phyloP scores from a whole-genome alignment of 2,329 filamentous ascomycete genomes.

The Tolypocladium cylindrosporum region DNA sequence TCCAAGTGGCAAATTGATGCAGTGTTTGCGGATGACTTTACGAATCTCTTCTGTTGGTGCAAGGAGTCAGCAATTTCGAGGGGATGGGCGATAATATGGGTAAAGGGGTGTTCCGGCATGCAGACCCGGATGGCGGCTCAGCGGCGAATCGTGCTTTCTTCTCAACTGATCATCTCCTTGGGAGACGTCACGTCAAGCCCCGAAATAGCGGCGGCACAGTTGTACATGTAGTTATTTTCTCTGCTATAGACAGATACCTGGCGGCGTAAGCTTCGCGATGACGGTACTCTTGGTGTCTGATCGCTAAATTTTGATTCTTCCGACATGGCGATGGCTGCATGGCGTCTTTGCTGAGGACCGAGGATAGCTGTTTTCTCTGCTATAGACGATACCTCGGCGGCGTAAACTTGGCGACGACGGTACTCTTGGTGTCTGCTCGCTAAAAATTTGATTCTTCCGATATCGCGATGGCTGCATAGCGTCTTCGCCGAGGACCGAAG shows the following conservation, averaged over 20 bases:
- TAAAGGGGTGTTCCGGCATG: not conserved
- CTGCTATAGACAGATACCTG: not conserved
- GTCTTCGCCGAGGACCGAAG: not conserved
- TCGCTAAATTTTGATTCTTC: not conserved
- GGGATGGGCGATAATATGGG: not conserved
- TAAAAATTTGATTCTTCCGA: not conserved
- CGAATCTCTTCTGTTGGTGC: conserved; percentile 11
- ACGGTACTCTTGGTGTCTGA: not conserved
- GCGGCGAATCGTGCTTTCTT: not conserved
- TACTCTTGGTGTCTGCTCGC: not conserved
- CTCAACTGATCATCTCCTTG: not conserved
- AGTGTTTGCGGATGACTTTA: conserved; percentile 11
- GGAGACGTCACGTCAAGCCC: not conserved
- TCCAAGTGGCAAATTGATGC: conserved; percentile 5
- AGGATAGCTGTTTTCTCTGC: not conserved
- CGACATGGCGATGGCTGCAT: not conserved
- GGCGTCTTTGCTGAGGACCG: not conserved
- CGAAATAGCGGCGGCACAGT: not conserved
- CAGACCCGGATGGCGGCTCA: not conserved
- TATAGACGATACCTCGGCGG: not conserved
- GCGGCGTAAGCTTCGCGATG: not conserved
- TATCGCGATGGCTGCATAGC: not conserved
- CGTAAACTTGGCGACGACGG: not conserved
- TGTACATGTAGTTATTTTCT: not conserved
- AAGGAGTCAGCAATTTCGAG: not conserved